A percentile compares a stretch with the other conserved stretches of the same genome.
Conservation (phyloP, 2,329 filamentous ascomycete genomes). For the Monilinia polystroma region DNA sequence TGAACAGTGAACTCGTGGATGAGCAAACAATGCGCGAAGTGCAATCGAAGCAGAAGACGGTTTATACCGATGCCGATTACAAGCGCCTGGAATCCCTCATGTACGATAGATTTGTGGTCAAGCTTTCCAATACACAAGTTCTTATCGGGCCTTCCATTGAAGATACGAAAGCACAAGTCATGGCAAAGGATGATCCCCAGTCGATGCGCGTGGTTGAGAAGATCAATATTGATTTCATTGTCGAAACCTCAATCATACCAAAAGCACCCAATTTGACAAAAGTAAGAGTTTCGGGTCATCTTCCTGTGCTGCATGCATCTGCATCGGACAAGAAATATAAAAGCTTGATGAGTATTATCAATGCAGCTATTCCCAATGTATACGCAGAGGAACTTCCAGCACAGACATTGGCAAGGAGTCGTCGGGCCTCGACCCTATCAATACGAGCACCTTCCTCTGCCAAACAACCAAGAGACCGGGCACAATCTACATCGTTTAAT, state of each 20-base stretch:
- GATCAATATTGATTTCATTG: conserved; percentile 94
- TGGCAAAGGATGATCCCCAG: conserved; percentile 63
- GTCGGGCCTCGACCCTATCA: conserved; percentile 24
- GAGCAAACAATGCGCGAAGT: conserved; percentile 86
- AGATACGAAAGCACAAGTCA: conserved; percentile 80
- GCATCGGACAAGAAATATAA: conserved; percentile 97
- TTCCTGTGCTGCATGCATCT: conserved; percentile 87
- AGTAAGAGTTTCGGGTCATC: conserved; percentile 83
- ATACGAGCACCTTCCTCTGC: conserved; percentile 36
- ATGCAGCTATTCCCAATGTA: conserved; percentile 89
- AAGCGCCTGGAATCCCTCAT: conserved; percentile 85
- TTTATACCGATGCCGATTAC: conserved; percentile 87
- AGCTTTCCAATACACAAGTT: conserved; percentile 90
- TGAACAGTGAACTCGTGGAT: conserved; percentile 91
- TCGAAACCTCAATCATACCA: conserved; percentile 96
- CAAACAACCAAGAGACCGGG: conserved; percentile 50
- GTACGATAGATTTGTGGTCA: conserved; percentile 96
- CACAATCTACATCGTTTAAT: conserved; percentile 70
- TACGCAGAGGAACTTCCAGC: conserved; percentile 48
- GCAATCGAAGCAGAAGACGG: conserved; percentile 82
- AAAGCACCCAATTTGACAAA: conserved; percentile 92
- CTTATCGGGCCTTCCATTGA: conserved; percentile 92
- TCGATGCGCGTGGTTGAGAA: conserved; percentile 89
- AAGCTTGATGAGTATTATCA: conserved; percentile 90
- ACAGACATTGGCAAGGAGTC: conserved; percentile 22